A percentile compares a stretch with the other conserved stretches of the same genome.
Evolutionary conservation across 768 basidiomycete species (phyloP).

Genomic region (Tephrocybe rancida): DNA sequence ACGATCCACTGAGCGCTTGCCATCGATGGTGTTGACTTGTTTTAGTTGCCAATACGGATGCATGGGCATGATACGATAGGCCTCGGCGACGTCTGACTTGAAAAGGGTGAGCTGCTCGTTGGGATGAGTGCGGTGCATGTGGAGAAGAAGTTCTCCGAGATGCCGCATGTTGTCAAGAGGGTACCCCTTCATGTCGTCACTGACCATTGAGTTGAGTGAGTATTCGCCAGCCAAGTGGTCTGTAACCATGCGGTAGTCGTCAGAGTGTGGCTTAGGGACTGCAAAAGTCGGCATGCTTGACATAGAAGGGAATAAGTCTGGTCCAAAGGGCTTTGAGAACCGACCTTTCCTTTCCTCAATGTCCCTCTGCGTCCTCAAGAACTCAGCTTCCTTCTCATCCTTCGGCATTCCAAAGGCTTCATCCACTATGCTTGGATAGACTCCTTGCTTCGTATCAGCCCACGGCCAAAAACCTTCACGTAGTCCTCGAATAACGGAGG

Average conservation of each 20-base stretch:
- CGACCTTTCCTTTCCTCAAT: neutral
- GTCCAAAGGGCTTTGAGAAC: neutral
- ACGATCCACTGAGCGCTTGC: conserved; percentile 28
- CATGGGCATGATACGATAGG: conserved; percentile 34
- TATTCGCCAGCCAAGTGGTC: neutral
- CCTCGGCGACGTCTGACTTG: conserved; percentile 40
- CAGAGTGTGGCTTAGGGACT: neutral
- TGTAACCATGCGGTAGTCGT: neutral
- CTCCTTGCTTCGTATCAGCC: conserved; percentile 20
- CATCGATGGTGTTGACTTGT: conserved; percentile 33
- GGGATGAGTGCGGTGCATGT: neutral
- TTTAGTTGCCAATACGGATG: conserved; percentile 30
- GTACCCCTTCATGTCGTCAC: too few species aligned
- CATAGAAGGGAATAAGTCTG: too few species aligned
- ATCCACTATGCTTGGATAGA: conserved; percentile 19
- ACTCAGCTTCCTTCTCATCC: neutral
- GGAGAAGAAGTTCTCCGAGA: too few species aligned
- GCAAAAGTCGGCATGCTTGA: neutral
- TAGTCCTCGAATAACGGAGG: conserved; percentile 30
- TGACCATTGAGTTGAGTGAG: neutral
- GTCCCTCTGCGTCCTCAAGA: neutral
- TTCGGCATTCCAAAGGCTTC: neutral
- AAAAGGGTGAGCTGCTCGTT: conserved; percentile 22
- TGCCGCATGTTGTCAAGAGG: too few species aligned
- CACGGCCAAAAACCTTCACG: conserved; percentile 47